Conservation (phyloP, 208 protist genomes). For the Leishmania turanica region DNA sequence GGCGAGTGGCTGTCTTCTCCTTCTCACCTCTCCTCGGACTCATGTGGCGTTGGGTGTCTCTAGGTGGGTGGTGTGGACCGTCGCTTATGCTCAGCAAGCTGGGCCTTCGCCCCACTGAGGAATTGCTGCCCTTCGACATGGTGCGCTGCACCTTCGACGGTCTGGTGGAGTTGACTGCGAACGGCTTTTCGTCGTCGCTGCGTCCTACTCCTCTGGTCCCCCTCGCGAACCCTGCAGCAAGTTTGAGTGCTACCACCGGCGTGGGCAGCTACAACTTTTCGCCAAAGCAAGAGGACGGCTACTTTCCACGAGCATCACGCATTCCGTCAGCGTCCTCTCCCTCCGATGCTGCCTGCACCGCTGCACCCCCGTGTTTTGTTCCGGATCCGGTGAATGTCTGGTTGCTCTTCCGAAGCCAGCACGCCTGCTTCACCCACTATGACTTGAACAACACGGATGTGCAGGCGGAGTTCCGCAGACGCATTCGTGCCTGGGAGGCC, state of each 20-base stretch:
- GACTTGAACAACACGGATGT: constrained; percentile 70
- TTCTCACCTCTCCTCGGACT: constrained; percentile 9
- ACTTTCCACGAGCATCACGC: constrained; percentile 15
- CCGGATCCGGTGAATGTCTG: constrained; percentile 73
- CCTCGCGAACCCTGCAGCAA: not conserved
- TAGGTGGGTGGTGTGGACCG: constrained; percentile 86
- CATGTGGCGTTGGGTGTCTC: constrained; percentile 81
- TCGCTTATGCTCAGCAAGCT: constrained; percentile 82
- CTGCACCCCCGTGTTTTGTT: constrained; percentile 24
- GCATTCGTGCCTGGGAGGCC: constrained; percentile 59
- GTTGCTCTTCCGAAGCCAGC: constrained; percentile 77
- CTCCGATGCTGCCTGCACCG: not conserved
- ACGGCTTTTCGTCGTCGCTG: constrained; percentile 42
- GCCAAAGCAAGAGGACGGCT: constrained; percentile 9
- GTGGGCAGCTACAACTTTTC: constrained; percentile 12
- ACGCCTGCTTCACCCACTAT: constrained; percentile 86
- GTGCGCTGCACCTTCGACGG: constrained; percentile 85
- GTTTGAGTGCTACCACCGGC: not conserved
- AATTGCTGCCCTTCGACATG: constrained; percentile 78
- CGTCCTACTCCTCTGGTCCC: not conserved
- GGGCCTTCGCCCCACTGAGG: constrained; percentile 41
- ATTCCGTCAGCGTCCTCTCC: not conserved
- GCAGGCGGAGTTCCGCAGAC: constrained; percentile 46
- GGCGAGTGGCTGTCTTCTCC: not conserved
- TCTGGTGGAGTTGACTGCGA: constrained; percentile 56